Evolutionary conservation across 73 alveolate species (phyloP), one percentile per base, ranked within the genome.

Genomic region (Paraurostyla sp.): DNA sequence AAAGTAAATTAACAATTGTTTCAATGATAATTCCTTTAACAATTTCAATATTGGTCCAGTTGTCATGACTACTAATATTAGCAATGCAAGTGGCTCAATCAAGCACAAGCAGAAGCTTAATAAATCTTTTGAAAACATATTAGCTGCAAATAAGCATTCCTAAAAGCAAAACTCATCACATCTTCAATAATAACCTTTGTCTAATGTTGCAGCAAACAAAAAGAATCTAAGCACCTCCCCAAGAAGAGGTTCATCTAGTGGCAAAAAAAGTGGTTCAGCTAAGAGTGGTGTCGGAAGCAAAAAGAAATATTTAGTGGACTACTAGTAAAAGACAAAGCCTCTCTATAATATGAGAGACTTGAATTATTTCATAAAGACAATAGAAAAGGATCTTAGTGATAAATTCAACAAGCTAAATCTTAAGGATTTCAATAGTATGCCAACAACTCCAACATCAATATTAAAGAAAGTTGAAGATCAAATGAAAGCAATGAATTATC

Each of bases 391-490:
- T 73, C 56, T 35, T 25, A 45, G 51, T 29, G 92, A 83, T 25
- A 83, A 83, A 46, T 65, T 52, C 50, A 38, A 45, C 13, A 85
- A 85, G 45, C 18, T 69, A 42, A 85, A 85, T 49, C 15, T 49
- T 56, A 85, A 85, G 60, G 91, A 81, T 62, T 81, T 57, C 38
- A 57, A 27, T 35, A 58, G 71, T 32, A 81, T 81, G 91, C 68
- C 83, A 29, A 63, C 93, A 4, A 81, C 93, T 11, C 86, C 93
- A 0, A 71, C 93, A 2, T 48, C 85, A n/a, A 71, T 87, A 30
- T 33, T 87, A 0, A 87, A 87, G 69, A 87, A 87, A 57, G 86
- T 87, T 22, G 93, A 87, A 57, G 93, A 87, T 35, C 57, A 87
- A 56, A 76, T 87, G 89, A 56, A 50, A 40, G 76, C 89, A 23